Base-by-base conservation (phyloP, 805 yeast genomes). In the Yarrowia divulgata region DNA sequence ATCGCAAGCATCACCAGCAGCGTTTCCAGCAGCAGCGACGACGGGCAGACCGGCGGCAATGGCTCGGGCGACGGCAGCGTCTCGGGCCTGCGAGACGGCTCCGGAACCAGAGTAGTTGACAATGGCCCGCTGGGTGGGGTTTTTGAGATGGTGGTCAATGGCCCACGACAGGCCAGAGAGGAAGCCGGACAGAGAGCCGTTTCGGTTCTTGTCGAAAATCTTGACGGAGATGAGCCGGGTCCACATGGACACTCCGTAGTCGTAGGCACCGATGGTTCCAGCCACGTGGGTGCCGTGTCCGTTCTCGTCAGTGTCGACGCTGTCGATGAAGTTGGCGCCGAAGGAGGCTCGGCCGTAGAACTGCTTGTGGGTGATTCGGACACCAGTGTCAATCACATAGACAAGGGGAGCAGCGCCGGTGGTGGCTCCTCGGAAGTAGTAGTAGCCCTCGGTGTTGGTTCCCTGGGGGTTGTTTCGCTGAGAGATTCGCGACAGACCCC, bases 271-370 rank as follows among this genome's bases (percentile, higher is more conserved):
- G 81, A 82, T 91, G 43, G 96, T 92, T 80, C 97, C 98, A n/a
- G 97, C 97, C 81, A 97, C 91, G 77, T 93, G 98, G 62, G 97
- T 91, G 76, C 98, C 98, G 80, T 93, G 98, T 67, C 97, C 98
- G 75, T 91, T 90, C 67, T 92, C 95, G 78, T 93, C 97, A 73
- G 88, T 91, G 67, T 84, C 84, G 73, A 87, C 91, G 75, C 88
- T 88, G 67, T 79, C 74, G 73, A 96, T 97, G 73, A 91, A 83
- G 70, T 96, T 91, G 64, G 88, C 84, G 73, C 97, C 97, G 96
- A 96, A 91, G 48, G 77, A 77, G 55, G 97, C 97, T 81, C 97
- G 87, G 58, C 93, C 93, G 12, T 81, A 89, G 75, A 93, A 93
- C 75, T 92, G 95, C 43, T 82, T 83, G 78, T 93, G 97, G 18